A percentile compares a stretch with the other conserved stretches of the same genome.
Evolutionary conservation across 2,329 filamentous ascomycete species (phyloP).

Genomic region (Lasiodiplodia gonubiensis): DNA sequence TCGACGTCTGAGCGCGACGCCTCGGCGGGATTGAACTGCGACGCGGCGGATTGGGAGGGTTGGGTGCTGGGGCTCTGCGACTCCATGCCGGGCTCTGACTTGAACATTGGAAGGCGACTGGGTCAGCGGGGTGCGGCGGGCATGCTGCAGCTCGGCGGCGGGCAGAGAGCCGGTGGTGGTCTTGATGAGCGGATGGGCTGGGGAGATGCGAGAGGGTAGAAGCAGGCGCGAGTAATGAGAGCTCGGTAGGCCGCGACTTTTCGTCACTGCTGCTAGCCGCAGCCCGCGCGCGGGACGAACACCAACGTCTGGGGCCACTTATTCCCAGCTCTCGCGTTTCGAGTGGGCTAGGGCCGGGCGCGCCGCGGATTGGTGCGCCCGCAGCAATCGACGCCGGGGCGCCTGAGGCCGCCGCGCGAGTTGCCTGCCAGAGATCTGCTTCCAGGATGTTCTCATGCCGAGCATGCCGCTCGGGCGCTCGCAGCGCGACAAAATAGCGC

Average conservation of each 20-base stretch:
- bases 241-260: not conserved
- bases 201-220: constrained; percentile 10
- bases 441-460: constrained; percentile 23
- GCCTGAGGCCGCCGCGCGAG: constrained; percentile 12
- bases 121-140: constrained; percentile 12
- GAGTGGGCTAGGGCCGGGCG: not conserved
- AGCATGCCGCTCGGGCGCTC: not conserved
- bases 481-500: constrained; percentile 26
- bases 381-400: constrained; percentile 23
- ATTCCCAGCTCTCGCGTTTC: constrained; percentile 18
- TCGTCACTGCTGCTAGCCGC: constrained; percentile 23
- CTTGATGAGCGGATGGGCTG: not conserved
- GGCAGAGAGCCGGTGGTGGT: not conserved
- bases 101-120: constrained; percentile 13
- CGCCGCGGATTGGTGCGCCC: constrained; percentile 17
- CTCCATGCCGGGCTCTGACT: constrained; percentile 26
- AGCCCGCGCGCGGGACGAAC: constrained; percentile 14
- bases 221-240: constrained; percentile 18
- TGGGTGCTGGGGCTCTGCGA: constrained; percentile 28
- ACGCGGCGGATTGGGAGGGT: not conserved
- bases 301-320: constrained; percentile 16
- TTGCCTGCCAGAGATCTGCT: constrained; percentile 7
- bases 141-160: constrained; percentile 17
- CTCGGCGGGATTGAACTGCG: constrained; percentile 31
- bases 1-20: constrained; percentile 54